These are phyloP conservation scores for Colletotrichum falcatum DNA, from an alignment of 2,329 filamentous ascomycete species.

Conservation along the genomic window DNA sequence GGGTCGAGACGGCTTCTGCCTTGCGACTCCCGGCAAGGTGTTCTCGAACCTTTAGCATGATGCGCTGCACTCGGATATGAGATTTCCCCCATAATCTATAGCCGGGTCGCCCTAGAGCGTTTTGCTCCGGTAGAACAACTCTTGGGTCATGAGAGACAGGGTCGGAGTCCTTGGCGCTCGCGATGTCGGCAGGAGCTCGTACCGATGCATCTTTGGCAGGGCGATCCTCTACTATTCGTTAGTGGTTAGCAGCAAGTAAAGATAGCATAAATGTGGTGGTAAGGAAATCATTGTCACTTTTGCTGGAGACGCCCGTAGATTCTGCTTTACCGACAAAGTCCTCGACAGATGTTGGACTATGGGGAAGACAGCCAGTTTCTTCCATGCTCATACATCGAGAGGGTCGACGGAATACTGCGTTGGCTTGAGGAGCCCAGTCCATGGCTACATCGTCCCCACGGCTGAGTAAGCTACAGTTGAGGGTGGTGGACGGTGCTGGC, in stretches of 20 bases:
- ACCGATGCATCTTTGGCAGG: neutral
- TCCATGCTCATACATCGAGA: conserved; percentile 31
- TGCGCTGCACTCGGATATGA: conserved; percentile 1
- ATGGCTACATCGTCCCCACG: neutral
- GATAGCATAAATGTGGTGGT: neutral
- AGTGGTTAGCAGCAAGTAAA: neutral
- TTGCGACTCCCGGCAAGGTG: neutral
- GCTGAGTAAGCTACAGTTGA: conserved; percentile 34
- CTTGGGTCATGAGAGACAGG: neutral
- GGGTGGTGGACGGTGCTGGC: conserved; percentile 20
- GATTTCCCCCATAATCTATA: neutral
- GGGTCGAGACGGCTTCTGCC: neutral
- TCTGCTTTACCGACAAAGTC: neutral
- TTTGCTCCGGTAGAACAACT: neutral
- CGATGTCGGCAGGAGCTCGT: too few species aligned
- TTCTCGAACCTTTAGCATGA: conserved; percentile 22
- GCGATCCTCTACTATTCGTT: neutral
- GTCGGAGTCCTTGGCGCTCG: neutral
- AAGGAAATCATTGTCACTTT: neutral
- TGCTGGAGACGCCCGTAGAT: neutral
- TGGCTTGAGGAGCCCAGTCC: conserved; percentile 15
- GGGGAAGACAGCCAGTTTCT: neutral
- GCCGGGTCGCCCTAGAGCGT: neutral
- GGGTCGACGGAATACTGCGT: conserved; percentile 8
- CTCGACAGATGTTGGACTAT: neutral